Evolutionary conservation across 2,329 filamentous ascomycete genomes (phyloP).

Genomic region (Truncatella angustata): DNA sequence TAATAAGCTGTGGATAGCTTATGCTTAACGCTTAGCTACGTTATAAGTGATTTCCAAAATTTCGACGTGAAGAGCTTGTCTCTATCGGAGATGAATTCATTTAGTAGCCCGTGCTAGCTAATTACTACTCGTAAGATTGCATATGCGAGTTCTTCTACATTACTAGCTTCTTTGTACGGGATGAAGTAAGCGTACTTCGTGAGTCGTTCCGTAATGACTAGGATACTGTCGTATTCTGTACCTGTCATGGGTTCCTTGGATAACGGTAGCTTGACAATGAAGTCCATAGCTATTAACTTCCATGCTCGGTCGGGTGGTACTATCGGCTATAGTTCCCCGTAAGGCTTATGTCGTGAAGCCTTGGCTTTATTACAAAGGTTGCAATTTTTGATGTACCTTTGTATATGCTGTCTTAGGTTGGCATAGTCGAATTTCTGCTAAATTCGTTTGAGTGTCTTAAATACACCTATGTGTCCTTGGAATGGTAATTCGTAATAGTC

Average conservation of each 20-base stretch:
- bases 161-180: neutral
- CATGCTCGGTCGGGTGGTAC: neutral
- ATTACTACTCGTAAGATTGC: neutral
- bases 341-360: neutral
- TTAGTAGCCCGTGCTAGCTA: neutral
- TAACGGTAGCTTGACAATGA: neutral
- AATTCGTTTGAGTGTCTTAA: neutral
- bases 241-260: neutral
- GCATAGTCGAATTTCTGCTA: neutral
- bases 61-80: constrained; percentile 4
- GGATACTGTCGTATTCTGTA: neutral
- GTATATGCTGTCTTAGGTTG: neutral
- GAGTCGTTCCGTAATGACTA: neutral
- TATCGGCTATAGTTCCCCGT: neutral
- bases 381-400: neutral
- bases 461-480: neutral
- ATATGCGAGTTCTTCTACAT: neutral
- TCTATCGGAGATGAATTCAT: neutral
- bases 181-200: neutral
- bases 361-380: neutral
- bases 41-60: constrained; percentile 2
- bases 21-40: neutral
- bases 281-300: neutral
- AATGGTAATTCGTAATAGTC: neutral
- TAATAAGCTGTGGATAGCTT: too few species aligned